Conservation (phyloP, 371 early-diverging fungal species). For the Saksenaea vasiformis region DNA sequence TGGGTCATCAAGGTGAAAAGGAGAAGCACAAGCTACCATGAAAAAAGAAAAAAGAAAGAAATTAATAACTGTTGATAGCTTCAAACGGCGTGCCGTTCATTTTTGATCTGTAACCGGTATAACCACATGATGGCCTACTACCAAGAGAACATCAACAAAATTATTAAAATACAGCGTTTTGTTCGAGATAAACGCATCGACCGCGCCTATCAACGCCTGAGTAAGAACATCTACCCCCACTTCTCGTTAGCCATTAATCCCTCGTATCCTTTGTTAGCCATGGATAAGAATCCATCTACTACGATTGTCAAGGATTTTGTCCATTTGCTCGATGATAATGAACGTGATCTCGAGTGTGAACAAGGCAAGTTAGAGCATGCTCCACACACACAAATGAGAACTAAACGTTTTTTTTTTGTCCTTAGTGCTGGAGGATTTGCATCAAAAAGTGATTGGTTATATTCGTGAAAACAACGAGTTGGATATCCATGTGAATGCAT, state of each 20-base stretch:
- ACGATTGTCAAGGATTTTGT: slow-evolving; percentile 84
- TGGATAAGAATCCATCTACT: slow-evolving; percentile 75
- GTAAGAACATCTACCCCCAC: slow-evolving; percentile 59
- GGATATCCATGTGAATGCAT: slow-evolving; percentile 81
- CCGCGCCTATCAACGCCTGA: slow-evolving; percentile 80
- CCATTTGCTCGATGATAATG: slow-evolving; percentile 88
- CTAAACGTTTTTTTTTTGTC: not conserved
- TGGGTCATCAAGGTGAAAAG: slow-evolving; percentile 33
- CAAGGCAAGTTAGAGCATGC: slow-evolving; percentile 31
- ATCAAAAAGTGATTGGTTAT: slow-evolving; percentile 80
- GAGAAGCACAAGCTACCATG: too few species aligned
- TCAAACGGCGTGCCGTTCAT: slow-evolving; percentile 75
- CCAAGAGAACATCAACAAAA: slow-evolving; percentile 64
- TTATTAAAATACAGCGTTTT: slow-evolving; percentile 84
- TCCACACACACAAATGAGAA: too few species aligned
- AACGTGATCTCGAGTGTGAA: slow-evolving; percentile 93
- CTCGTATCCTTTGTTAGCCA: slow-evolving; percentile 55
- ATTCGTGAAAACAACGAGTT: slow-evolving; percentile 90
- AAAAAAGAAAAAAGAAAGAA: slow-evolving; percentile 1
- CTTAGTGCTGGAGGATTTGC: slow-evolving; percentile 80
- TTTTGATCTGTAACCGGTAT: slow-evolving; percentile 60
- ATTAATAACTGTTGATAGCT: too few species aligned
- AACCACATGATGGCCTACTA: slow-evolving; percentile 63
- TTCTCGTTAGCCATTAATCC: not conserved
- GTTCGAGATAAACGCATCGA: slow-evolving; percentile 80